Conservation (phyloP, 2,329 filamentous ascomycete genomes). For the Anthostomella pinea region DNA sequence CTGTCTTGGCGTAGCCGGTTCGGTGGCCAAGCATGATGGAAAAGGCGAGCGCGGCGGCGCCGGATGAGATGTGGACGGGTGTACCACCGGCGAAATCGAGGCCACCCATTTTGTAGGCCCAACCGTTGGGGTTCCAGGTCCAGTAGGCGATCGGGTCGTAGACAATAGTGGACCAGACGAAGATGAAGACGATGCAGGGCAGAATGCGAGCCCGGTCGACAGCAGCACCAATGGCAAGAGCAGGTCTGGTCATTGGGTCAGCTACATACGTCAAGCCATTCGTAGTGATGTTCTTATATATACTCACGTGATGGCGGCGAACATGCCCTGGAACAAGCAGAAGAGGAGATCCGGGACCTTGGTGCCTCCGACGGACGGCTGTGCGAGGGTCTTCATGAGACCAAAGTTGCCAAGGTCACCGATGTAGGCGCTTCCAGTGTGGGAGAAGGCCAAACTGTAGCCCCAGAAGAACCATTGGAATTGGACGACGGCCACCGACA, state of each 20-base stretch:
- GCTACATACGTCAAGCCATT: too few relatives aligned
- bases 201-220: constrained; percentile 61
- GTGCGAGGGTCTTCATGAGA: constrained; percentile 71
- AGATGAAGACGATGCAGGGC: constrained; percentile 63
- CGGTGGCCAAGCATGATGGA: constrained; percentile 71
- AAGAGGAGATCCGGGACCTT: constrained; percentile 80
- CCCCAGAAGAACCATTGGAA: constrained; percentile 99
- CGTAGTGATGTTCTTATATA: neutral
- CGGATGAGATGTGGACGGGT: constrained; percentile 72
- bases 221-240: constrained; percentile 57
- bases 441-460: constrained; percentile 81
- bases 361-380: constrained; percentile 69
- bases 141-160: constrained; percentile 74
- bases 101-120: constrained; percentile 65
- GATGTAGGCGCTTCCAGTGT: constrained; percentile 73
- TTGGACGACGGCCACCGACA: constrained; percentile 73
- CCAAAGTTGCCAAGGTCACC: constrained; percentile 81
- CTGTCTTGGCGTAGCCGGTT: constrained; percentile 56
- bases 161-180: constrained; percentile 69
- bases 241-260: constrained; percentile 44
- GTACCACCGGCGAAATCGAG: constrained; percentile 75
- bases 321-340: constrained; percentile 86
- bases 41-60: constrained; percentile 70
- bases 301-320: constrained; percentile 80
- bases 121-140: constrained; percentile 74